Evolutionary conservation across 2,329 filamentous ascomycete species (phyloP).

Genomic region (Nigrograna mackinnonii): DNA sequence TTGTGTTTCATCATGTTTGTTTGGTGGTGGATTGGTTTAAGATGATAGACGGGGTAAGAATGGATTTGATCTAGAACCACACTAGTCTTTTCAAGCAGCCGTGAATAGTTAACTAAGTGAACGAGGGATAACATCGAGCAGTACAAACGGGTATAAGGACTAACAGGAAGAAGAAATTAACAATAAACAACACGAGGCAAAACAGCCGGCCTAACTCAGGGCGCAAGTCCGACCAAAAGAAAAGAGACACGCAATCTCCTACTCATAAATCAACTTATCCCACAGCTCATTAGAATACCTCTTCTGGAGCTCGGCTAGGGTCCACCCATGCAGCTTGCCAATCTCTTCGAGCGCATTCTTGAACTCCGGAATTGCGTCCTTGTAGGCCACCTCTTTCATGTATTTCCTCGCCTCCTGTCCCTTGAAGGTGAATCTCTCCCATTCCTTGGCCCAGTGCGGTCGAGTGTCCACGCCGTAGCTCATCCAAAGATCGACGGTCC

Average conservation of each 20-base stretch:
- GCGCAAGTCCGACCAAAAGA: too few relatives aligned
- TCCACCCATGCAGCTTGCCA: conserved; percentile 46
- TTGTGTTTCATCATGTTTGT: too few relatives aligned
- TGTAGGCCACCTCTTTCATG: conserved; percentile 45
- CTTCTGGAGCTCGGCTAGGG: conserved; percentile 38
- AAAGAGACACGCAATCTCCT: not conserved
- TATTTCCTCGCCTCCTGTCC: conserved; percentile 31
- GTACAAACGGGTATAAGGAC: too few relatives aligned
- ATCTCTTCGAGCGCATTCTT: conserved; percentile 37
- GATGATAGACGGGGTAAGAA: too few relatives aligned
- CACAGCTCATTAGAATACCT: conserved; percentile 49
- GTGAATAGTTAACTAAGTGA: too few relatives aligned
- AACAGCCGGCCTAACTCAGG: too few relatives aligned
- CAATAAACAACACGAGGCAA: too few relatives aligned
- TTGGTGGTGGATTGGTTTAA: too few relatives aligned
- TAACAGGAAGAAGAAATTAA: too few relatives aligned
- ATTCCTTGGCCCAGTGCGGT: conserved; percentile 56
- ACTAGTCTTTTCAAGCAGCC: too few relatives aligned
- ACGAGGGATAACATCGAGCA: too few relatives aligned
- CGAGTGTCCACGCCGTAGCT: conserved; percentile 40
- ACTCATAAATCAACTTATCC: conserved; percentile 32
- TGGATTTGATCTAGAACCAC: too few relatives aligned
- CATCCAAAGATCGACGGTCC: conserved; percentile 49
- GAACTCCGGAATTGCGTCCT: conserved; percentile 43
- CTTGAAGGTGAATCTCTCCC: conserved; percentile 36